Percentiles rank a stretch among this genome's conserved stretches.
phyloP scores from a whole-genome alignment of 495 filamentous ascomycete species.

The Massariosphaeria phaeospora region DNA sequence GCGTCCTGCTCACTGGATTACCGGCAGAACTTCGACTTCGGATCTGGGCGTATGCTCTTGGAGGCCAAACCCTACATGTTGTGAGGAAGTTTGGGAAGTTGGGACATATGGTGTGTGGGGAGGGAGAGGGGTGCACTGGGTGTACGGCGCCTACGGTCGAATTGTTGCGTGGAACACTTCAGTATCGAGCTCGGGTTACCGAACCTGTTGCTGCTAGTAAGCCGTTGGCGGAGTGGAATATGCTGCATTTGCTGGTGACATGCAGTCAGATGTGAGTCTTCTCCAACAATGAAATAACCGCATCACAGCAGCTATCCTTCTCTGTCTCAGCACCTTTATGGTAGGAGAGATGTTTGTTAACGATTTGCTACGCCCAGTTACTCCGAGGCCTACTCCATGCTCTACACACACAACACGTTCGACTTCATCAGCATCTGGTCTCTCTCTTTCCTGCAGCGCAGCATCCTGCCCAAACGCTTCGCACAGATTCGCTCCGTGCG shows the following conservation, averaged over 20 bases:
- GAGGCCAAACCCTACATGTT: background rate
- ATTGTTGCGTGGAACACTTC: background rate
- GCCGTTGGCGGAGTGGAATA: background rate
- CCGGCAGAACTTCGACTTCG: background rate
- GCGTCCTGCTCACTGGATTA: background rate
- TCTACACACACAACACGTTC: slow-evolving; percentile 17
- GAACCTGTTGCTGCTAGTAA: background rate
- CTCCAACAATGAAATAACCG: background rate
- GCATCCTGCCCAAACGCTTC: slow-evolving; percentile 10
- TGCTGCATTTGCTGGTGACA: background rate
- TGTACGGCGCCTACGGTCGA: background rate
- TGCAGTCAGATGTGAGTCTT: slow-evolving; percentile 2
- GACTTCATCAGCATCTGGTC: background rate
- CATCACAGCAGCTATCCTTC: too few species aligned
- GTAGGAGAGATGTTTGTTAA: background rate
- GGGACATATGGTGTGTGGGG: background rate
- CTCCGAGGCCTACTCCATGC: slow-evolving; percentile 8
- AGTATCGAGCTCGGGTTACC: background rate
- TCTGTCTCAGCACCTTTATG: background rate
- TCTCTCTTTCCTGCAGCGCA: background rate
- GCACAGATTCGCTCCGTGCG: background rate
- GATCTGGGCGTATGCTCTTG: background rate
- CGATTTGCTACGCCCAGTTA: slow-evolving; percentile 3
- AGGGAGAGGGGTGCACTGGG: background rate
- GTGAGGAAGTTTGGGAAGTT: background rate